Evolutionary conservation across 228 moss, liverwort and hornwort genomes (phyloP).

Genomic region (Sphagnum fallax): DNA sequence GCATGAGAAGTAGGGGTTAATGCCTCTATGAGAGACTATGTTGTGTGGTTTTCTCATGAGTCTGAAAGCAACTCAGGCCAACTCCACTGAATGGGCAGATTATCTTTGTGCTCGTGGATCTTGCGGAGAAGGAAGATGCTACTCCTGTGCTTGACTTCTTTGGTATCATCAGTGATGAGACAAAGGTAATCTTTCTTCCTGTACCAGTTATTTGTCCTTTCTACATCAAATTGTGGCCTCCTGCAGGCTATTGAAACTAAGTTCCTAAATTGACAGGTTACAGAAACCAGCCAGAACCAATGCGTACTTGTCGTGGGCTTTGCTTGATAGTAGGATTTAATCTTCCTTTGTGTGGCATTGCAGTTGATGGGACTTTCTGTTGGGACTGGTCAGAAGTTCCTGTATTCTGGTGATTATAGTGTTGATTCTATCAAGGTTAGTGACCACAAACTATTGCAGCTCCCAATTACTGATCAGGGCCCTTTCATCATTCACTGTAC

Average conservation of each 20-base stretch:
- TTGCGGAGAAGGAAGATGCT: conserved; percentile 43
- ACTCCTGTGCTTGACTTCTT: conserved; percentile 46
- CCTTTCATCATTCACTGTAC: too few relatives aligned
- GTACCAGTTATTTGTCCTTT: too few relatives aligned
- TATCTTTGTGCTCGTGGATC: conserved; percentile 64
- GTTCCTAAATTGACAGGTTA: too few relatives aligned
- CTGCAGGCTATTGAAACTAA: too few relatives aligned
- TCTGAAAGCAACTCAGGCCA: neutral
- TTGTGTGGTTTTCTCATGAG: neutral
- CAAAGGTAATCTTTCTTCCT: neutral
- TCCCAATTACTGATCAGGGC: too few relatives aligned
- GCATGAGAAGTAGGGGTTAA: too few relatives aligned
- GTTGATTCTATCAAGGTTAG: conserved; percentile 8
- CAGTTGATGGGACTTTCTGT: conserved; percentile 6
- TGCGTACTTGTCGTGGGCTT: too few relatives aligned
- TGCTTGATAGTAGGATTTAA: too few relatives aligned
- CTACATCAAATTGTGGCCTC: too few relatives aligned
- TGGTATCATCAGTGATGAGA: conserved; percentile 53
- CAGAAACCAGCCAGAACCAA: too few relatives aligned
- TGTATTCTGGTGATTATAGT: conserved; percentile 4
- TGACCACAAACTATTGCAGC: too few relatives aligned
- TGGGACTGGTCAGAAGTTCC: conserved; percentile 4
- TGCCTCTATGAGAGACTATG: neutral
- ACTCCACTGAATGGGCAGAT: conserved; percentile 35
- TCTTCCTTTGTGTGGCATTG: neutral